These are phyloP conservation scores for Amaranthus palmeri DNA, from an alignment of 148 eudicot genomes.

Conservation along the genomic window DNA sequence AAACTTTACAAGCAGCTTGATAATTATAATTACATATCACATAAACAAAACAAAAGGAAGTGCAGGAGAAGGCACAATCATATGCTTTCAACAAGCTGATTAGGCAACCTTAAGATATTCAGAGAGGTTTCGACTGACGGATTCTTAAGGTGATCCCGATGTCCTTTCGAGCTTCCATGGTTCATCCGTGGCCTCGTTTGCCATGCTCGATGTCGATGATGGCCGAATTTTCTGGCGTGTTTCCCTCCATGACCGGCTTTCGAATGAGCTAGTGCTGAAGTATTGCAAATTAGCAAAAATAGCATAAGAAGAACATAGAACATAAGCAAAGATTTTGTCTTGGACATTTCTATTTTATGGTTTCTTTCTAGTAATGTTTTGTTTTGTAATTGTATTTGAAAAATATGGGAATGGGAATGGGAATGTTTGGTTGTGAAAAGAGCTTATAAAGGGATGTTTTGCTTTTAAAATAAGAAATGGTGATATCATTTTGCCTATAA, in stretches of 20 bases:
- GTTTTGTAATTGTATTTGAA: neutral
- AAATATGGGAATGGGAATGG: neutral
- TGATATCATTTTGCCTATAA: constrained; percentile 16
- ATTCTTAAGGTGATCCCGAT: constrained; percentile 12
- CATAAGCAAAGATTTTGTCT: neutral
- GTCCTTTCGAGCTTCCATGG: constrained; percentile 25
- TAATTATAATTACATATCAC: constrained; percentile 10
- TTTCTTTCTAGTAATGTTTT: neutral
- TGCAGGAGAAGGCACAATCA: neutral
- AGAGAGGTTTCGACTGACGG: constrained; percentile 12
- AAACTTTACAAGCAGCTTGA: neutral
- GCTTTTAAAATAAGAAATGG: constrained; percentile 19
- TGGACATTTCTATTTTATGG: constrained; percentile 13
- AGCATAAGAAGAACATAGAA: constrained; percentile 14
- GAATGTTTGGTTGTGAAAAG: neutral
- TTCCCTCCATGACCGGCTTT: constrained; percentile 5
- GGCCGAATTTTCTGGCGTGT: constrained; percentile 8
- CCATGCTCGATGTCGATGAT: constrained; percentile 14
- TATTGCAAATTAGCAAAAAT: constrained; percentile 17
- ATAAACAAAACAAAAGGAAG: neutral
- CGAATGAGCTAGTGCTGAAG: constrained; percentile 14
- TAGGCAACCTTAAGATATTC: constrained; percentile 1
- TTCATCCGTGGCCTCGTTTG: constrained; percentile 20
- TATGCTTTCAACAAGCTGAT: constrained; percentile 12
- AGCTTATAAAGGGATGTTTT: constrained; percentile 18